Conservation (phyloP, 2,329 filamentous ascomycete species). For the Tolypocladium capitatum region DNA sequence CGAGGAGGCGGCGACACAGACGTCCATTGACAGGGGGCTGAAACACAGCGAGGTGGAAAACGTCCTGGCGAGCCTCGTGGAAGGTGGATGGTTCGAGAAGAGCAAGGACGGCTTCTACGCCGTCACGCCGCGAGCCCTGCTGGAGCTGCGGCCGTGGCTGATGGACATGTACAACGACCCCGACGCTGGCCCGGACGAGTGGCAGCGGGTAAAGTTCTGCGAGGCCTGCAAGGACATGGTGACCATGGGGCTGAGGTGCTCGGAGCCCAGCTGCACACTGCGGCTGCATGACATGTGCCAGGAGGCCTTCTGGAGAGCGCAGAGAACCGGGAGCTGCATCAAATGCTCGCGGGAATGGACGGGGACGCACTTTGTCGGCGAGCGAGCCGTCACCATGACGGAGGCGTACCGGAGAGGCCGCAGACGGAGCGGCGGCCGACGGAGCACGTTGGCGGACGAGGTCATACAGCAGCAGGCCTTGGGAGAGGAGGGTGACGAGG, state of each 20-base stretch:
- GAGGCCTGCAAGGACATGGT: slow-evolving; percentile 82
- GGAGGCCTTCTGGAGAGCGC: slow-evolving; percentile 57
- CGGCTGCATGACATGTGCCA: slow-evolving; percentile 69
- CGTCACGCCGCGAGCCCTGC: slow-evolving; percentile 61
- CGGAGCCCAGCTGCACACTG: slow-evolving; percentile 50
- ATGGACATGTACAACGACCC: slow-evolving; percentile 80
- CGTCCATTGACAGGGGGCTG: slow-evolving; percentile 40
- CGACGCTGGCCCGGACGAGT: slow-evolving; percentile 43
- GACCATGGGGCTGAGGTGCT: slow-evolving; percentile 69
- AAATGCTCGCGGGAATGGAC: slow-evolving; percentile 40
- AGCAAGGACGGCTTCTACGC: slow-evolving; percentile 60
- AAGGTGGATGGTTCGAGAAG: slow-evolving; percentile 75
- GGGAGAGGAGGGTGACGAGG: slow-evolving; percentile 5
- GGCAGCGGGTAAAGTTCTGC: slow-evolving; percentile 73
- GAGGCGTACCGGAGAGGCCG: slow-evolving; percentile 33
- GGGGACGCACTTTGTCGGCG: slow-evolving; percentile 37
- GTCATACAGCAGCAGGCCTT: slow-evolving; percentile 11
- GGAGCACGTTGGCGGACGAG: slow-evolving; percentile 21
- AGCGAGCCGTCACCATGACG: slow-evolving; percentile 41
- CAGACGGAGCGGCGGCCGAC: slow-evolving; percentile 20
- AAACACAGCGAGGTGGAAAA: slow-evolving; percentile 67
- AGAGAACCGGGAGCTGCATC: slow-evolving; percentile 50
- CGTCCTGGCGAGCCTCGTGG: slow-evolving; percentile 55
- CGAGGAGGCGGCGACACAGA: slow-evolving; percentile 20
- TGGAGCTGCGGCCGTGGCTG: slow-evolving; percentile 78